Conservation (phyloP, 2,329 filamentous ascomycete species). For the Dryadomyces quercivorus region DNA sequence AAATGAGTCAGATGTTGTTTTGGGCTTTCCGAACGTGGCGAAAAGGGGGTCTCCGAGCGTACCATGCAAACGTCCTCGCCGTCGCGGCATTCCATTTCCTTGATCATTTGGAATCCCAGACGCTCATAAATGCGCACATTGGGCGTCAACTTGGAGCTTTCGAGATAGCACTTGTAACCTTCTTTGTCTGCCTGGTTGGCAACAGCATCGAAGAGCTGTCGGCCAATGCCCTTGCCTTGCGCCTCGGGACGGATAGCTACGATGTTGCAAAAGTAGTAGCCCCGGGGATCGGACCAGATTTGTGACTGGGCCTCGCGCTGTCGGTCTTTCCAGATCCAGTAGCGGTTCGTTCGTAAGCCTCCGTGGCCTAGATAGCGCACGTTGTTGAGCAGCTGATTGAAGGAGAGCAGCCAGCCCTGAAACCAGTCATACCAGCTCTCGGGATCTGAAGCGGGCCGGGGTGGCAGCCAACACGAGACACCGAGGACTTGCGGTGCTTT, state of each 20-base stretch:
- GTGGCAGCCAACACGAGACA: slow-evolving; percentile 1
- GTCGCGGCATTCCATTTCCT: background rate
- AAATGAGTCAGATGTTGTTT: background rate
- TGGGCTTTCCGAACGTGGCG: too few species aligned
- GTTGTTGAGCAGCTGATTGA: background rate
- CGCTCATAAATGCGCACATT: background rate
- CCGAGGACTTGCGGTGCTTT: background rate
- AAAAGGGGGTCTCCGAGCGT: background rate
- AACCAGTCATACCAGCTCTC: background rate
- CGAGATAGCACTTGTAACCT: background rate
- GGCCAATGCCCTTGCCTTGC: background rate
- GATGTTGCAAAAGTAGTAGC: slow-evolving; percentile 1
- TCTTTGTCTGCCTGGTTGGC: background rate
- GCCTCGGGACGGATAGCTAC: background rate
- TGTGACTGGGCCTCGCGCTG: background rate
- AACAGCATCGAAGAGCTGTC: background rate
- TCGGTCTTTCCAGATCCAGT: background rate
- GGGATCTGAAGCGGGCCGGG: background rate
- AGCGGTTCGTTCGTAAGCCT: background rate
- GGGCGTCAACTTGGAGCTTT: background rate
- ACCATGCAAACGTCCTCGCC: background rate
- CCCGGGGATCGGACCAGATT: background rate
- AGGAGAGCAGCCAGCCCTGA: background rate
- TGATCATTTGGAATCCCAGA: background rate
- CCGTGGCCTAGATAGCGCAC: background rate